Evolutionary conservation across 192 early-diverging fungal species (phyloP).

Genomic region (Backusella westeae): DNA sequence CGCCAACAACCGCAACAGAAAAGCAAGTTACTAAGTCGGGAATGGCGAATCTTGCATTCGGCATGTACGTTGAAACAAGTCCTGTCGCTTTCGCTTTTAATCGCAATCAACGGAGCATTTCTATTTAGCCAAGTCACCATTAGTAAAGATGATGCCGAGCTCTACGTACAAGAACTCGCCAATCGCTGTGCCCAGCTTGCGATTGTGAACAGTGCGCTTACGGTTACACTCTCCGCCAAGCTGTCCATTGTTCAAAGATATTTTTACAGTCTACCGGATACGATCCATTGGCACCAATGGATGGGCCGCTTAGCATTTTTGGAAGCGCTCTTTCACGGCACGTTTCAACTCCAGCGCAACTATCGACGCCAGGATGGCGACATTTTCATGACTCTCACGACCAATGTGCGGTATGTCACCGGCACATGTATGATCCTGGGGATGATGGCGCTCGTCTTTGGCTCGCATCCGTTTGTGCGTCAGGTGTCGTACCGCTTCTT

Average conservation of each 20-base stretch:
- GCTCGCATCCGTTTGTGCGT: conserved; percentile 22
- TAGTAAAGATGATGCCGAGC: not conserved
- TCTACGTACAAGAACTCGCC: not conserved
- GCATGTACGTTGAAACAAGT: not conserved
- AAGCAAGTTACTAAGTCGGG: not conserved
- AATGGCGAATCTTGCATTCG: not conserved
- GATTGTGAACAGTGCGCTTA: conserved; percentile 8
- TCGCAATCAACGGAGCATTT: not conserved
- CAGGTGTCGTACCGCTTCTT: conserved; percentile 12
- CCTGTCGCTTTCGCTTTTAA: not conserved
- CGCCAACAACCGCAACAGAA: not conserved
- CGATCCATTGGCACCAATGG: conserved; percentile 21
- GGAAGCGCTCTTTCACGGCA: conserved; percentile 13
- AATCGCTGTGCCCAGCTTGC: conserved; percentile 21
- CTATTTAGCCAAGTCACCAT: not conserved
- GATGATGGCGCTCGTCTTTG: not conserved
- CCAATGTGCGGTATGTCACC: not conserved
- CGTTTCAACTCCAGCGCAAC: not conserved
- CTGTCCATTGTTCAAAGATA: conserved; percentile 1
- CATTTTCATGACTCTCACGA: conserved; percentile 9
- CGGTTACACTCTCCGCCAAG: conserved; percentile 16
- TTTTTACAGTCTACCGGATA: not conserved
- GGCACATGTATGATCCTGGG: not conserved
- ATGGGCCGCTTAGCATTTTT: conserved; percentile 6
- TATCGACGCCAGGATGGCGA: not conserved